Percentiles rank a stretch among this genome's conserved stretches.
Evolutionary conservation across 1,284 basidiomycete genomes (phyloP).

Genomic region (Chondrostereum purpureum): DNA sequence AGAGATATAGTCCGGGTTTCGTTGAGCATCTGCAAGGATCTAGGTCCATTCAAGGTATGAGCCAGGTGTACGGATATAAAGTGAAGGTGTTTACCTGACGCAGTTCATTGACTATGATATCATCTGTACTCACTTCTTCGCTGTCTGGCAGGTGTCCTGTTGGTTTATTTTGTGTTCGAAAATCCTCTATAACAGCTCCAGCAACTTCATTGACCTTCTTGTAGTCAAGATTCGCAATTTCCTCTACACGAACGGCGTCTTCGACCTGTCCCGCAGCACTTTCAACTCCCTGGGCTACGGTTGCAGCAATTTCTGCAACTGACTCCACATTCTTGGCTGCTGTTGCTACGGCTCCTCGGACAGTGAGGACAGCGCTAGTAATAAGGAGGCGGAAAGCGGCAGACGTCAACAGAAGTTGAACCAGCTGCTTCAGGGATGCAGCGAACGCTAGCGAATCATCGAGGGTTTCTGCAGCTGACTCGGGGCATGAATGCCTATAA

Average conservation of each 20-base stretch:
- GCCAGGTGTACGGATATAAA: too few species aligned
- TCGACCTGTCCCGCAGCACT: not conserved
- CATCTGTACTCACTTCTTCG: not conserved
- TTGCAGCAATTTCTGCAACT: not conserved
- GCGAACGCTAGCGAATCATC: not conserved
- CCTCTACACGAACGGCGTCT: not conserved
- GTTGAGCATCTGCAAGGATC: too few species aligned
- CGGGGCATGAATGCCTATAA: not conserved
- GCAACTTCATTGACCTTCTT: not conserved
- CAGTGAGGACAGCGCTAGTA: not conserved
- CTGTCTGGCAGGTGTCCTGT: not conserved
- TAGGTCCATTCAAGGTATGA: too few species aligned
- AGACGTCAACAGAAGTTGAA: not conserved
- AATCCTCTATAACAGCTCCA: not conserved
- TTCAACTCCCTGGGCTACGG: constrained; percentile 1
- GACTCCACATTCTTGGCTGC: not conserved
- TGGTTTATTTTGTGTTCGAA: not conserved
- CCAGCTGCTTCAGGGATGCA: not conserved
- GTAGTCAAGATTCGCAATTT: not conserved
- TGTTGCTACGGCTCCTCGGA: not conserved
- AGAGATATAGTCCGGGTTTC: too few species aligned
- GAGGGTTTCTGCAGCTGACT: not conserved
- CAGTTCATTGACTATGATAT: not conserved
- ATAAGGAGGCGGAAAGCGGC: constrained; percentile 1
- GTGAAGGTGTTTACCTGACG: too few species aligned